These are phyloP conservation scores for Botrytis byssoidea DNA, from an alignment of 2,329 filamentous ascomycete species.

Conservation along the genomic window DNA sequence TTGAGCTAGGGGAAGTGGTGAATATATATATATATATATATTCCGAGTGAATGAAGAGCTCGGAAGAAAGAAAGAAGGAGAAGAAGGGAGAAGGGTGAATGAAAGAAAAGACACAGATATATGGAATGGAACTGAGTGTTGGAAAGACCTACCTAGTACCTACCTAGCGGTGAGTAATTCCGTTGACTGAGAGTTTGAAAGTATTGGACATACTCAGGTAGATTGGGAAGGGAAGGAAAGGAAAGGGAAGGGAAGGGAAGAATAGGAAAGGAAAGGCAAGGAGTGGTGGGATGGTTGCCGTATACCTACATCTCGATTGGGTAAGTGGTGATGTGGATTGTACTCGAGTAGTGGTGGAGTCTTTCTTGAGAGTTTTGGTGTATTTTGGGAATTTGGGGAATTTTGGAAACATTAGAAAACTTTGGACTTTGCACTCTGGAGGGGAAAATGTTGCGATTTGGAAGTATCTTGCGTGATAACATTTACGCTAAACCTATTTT, in stretches of 20 bases:
- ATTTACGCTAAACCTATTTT: neutral
- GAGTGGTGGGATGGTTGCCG: too few relatives aligned
- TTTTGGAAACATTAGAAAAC: neutral
- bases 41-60: neutral
- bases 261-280: too few relatives aligned
- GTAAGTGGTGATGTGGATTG: neutral
- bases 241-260: neutral
- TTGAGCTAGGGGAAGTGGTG: neutral
- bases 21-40: neutral
- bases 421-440: neutral
- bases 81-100: neutral
- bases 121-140: neutral
- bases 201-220: neutral
- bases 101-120: constrained; percentile 4
- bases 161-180: constrained; percentile 4
- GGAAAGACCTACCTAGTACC: neutral
- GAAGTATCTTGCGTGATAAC: constrained; percentile 12
- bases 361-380: neutral
- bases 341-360: neutral
- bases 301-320: neutral
- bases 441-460: constrained; percentile 15
- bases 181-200: neutral
- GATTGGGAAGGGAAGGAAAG: neutral
- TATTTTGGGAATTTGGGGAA: neutral
- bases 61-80: neutral